Evolutionary conservation across 768 basidiomycete species (phyloP).

Genomic region (Epithele typhae): DNA sequence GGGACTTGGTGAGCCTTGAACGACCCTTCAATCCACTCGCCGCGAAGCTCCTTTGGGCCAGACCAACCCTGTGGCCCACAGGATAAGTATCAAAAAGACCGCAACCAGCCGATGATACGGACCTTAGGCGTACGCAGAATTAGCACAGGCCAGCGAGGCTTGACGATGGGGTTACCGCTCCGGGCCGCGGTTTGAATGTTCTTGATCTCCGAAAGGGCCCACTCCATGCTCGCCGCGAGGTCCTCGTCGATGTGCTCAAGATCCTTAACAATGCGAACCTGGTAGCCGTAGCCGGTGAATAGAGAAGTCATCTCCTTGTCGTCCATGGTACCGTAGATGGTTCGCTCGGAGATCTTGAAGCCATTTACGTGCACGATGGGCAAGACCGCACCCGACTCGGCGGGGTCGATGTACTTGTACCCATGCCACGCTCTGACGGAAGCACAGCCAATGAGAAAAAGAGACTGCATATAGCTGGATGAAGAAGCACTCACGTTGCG

Average conservation of each 20-base stretch:
- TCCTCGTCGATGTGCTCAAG: slow-evolving; percentile 66
- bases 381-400: slow-evolving; percentile 86
- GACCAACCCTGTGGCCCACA: slow-evolving; percentile 45
- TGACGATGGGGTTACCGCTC: slow-evolving; percentile 67
- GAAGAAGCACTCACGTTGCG: slow-evolving; percentile 37
- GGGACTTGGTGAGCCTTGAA: slow-evolving; percentile 90
- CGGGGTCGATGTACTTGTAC: slow-evolving; percentile 88
- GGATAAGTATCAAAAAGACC: background rate
- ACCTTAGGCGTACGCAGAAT: slow-evolving; percentile 84
- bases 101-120: too few species aligned
- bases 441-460: background rate
- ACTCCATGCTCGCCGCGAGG: slow-evolving; percentile 77
- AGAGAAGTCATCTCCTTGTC: slow-evolving; percentile 73
- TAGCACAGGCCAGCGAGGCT: slow-evolving; percentile 90
- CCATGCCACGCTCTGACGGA: slow-evolving; percentile 69
- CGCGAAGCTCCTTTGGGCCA: slow-evolving; percentile 61
- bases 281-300: slow-evolving; percentile 87
- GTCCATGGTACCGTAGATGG: slow-evolving; percentile 89
- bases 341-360: slow-evolving; percentile 89
- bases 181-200: slow-evolving; percentile 81
- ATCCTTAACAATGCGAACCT: slow-evolving; percentile 77
- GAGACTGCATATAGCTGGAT: background rate
- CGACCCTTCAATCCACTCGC: slow-evolving; percentile 75
- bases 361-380: slow-evolving; percentile 87
- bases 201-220: slow-evolving; percentile 70